Percentiles rank a stretch among this genome's conserved stretches.
Conservation (phyloP, 1,284 basidiomycete genomes). For the Fomes fomentarius region DNA sequence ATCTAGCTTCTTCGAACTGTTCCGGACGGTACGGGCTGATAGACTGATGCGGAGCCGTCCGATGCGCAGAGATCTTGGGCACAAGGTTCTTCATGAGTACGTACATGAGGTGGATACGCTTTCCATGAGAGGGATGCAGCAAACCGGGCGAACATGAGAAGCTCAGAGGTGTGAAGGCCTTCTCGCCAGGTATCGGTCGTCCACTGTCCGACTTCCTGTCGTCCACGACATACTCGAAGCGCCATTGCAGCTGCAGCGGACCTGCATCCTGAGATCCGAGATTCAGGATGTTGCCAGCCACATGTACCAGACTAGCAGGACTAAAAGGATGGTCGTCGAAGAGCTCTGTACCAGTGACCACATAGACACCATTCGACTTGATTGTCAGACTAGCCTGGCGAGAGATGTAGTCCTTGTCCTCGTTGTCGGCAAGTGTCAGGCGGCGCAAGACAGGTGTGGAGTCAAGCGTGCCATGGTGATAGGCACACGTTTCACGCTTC, state of each 20-base stretch:
- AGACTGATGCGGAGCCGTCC: slow-evolving; percentile 37
- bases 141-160: slow-evolving; percentile 76
- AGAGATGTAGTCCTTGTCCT: slow-evolving; percentile 71
- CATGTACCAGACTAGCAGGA: slow-evolving; percentile 13
- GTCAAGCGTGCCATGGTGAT: slow-evolving; percentile 75
- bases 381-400: slow-evolving; percentile 69
- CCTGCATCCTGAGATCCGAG: background rate
- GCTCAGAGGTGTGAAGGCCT: slow-evolving; percentile 66
- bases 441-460: slow-evolving; percentile 67
- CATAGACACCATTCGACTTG: slow-evolving; percentile 73
- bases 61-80: slow-evolving; percentile 61
- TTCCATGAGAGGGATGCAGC: slow-evolving; percentile 64
- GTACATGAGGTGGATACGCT: slow-evolving; percentile 63
- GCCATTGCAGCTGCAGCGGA: slow-evolving; percentile 60
- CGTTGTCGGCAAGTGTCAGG: slow-evolving; percentile 64
- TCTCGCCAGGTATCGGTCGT: slow-evolving; percentile 60
- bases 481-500: slow-evolving; percentile 58
- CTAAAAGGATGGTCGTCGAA: slow-evolving; percentile 34
- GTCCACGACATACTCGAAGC: slow-evolving; percentile 76
- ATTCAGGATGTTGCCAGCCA: slow-evolving; percentile 1
- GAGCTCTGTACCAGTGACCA: slow-evolving; percentile 64
- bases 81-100: slow-evolving; percentile 69
- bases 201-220: slow-evolving; percentile 31
- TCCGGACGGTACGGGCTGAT: background rate
- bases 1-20: background rate